Evolutionary conservation across 2,329 filamentous ascomycete genomes (phyloP), one percentile per base, ranked within the genome.

Genomic region (Ilyonectria destructans): DNA sequence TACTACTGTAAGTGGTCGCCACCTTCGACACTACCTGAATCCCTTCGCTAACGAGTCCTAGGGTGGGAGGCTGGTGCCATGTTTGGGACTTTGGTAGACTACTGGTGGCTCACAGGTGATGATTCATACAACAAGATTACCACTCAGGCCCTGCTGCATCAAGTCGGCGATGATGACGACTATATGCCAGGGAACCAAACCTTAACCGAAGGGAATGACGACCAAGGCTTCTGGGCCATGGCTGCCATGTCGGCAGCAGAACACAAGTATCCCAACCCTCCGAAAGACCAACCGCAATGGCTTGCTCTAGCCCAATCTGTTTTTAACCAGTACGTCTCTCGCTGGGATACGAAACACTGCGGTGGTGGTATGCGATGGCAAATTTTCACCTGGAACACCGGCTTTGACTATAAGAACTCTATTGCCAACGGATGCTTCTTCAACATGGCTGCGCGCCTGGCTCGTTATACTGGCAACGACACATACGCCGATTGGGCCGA

Each of bases 211-310:
- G 91, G 91, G 70, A 94, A 93, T 80, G 92, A 94, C 70, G 92
- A 94, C 74, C 92, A 94, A 79, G 91, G 92, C 6, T 96, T 96
- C 81, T 97, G 94, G 94, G 93, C 89, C n/a, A 87, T 96, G 84
- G 89, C 93, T 1, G 92, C 91, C 67, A 92, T 97, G 85, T 88
- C 89, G 9, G 94, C 94, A 2, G 91, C 92, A 43, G 94, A 97
- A 80, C 88, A 91, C 75, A 90, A 90, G 70, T 96, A 92, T 75
- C 91, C 91, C 2, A 87, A 94, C 74, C 91, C 92, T 6, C 86
- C 89, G 0, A 71, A 84, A 0, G 87, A 86, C 65, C 78, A 90
- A 59, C 89, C 92, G 0, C 90, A 92, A 69, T 97, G 85, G 93
- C 86, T 96, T 17, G 90, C 91, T 7, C 86, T 96, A 60, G 91